Evolutionary conservation across 129 eudicot genomes (phyloP).

Genomic region (Cynara cardunculus): DNA sequence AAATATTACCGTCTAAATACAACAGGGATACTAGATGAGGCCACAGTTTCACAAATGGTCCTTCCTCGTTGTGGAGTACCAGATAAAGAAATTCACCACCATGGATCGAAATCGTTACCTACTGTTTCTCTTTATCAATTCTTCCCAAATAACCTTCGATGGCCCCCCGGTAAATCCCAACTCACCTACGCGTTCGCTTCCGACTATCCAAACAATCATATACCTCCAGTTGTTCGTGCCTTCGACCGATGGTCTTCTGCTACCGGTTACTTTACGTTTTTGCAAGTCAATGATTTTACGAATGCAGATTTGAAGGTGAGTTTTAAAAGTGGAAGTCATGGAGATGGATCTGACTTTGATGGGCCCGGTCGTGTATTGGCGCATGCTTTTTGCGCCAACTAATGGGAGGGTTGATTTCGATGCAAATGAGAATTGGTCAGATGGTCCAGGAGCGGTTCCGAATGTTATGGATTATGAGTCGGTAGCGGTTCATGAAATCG

Average conservation of each 20-base stretch:
- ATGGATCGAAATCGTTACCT: neutral
- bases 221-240: neutral
- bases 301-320: neutral
- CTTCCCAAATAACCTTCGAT: neutral
- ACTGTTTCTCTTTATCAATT: neutral
- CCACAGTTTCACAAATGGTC: conserved; percentile 15
- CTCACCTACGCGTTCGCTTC: conserved; percentile 13
- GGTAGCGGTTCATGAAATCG: neutral
- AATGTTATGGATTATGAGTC: neutral
- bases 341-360: neutral
- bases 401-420: neutral
- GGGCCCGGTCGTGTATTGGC: neutral
- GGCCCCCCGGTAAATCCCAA: neutral
- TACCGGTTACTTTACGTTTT: neutral
- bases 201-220: neutral
- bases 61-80: conserved; percentile 12
- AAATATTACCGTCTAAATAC: conserved; percentile 10
- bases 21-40: neutral
- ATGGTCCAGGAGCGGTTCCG: neutral
- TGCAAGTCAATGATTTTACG: neutral
- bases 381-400: neutral
- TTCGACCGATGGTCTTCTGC: neutral
- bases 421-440: neutral
- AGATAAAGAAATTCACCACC: neutral
- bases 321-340: neutral